A percentile compares a stretch with the other conserved stretches of the same genome.
Evolutionary conservation across 352 stramenopile species (phyloP).

Genomic region (Pythium myriotylum): DNA sequence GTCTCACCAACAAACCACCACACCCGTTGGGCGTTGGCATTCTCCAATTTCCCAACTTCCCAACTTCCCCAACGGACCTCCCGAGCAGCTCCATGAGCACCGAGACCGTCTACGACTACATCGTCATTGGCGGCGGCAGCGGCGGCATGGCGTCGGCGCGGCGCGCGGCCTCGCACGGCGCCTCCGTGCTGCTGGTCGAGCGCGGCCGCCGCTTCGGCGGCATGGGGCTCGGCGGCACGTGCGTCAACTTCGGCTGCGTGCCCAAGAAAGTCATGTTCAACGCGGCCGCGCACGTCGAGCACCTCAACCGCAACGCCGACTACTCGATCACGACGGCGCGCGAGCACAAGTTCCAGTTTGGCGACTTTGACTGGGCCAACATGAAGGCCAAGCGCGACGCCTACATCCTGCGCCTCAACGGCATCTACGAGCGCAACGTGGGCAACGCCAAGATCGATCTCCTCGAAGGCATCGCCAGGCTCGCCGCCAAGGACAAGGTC

Average conservation of each 20-base stretch:
- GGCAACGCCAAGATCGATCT: slow-evolving; percentile 89
- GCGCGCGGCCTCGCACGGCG: slow-evolving; percentile 91
- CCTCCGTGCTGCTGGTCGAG: slow-evolving; percentile 96
- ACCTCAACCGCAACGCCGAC: slow-evolving; percentile 57
- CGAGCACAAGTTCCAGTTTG: slow-evolving; percentile 48
- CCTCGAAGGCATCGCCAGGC: slow-evolving; percentile 88
- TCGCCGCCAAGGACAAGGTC: slow-evolving; percentile 78
- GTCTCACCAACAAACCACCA: not conserved
- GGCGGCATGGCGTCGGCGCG: slow-evolving; percentile 93
- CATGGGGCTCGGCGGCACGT: slow-evolving; percentile 93
- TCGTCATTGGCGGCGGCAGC: slow-evolving; percentile 91
- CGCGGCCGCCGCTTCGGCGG: slow-evolving; percentile 60
- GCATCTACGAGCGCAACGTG: slow-evolving; percentile 95
- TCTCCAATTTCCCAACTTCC: slow-evolving; percentile 14
- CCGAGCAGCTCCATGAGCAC: slow-evolving; percentile 31
- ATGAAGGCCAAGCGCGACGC: slow-evolving; percentile 94
- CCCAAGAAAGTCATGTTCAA: slow-evolving; percentile 99
- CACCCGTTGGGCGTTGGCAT: too few relatives aligned
- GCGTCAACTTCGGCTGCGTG: slow-evolving; percentile 98
- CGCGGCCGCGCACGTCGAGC: slow-evolving; percentile 81
- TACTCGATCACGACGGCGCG: slow-evolving; percentile 66
- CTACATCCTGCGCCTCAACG: slow-evolving; percentile 96
- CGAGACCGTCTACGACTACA: slow-evolving; percentile 81
- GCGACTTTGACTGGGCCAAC: slow-evolving; percentile 89
- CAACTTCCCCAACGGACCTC: not conserved